Base-by-base conservation (phyloP, 345 rosid species). In the Euphorbia lathyris region DNA sequence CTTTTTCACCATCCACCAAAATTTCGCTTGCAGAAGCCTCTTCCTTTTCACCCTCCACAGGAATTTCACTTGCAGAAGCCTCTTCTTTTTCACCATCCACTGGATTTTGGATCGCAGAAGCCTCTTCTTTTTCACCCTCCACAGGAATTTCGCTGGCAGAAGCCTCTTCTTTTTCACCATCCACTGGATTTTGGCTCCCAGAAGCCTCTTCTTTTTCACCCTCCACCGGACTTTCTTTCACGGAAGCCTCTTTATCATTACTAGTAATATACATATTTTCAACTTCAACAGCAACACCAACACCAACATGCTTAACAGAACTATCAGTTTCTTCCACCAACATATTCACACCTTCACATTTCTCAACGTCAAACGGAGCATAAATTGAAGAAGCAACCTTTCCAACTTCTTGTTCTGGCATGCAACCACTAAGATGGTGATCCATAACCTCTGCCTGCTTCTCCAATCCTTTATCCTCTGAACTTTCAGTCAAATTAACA, bases 251-350 rank as follows among this genome's bases (percentile, higher is more conserved):
- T 43, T 58, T 45, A 23, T 20, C 50, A 43, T 22, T 63, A 63
- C 19, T 26, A 17, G 11, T 60, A 6, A 8, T 34, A 45, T 47
- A 3, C 34, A 53, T 10, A 10, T 30, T 26, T 7, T 68, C 72
- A 67, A 51, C 72, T 61, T 62, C 68, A 72, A 42, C 65, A 29
- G n/a, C 13, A 51, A n/a, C 61, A 59, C 27, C 56, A 38, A 27
- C 36, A 14, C 14, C n/a, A n/a, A n/a, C n/a, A n/a, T n/a, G 22
- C 10, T 32, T 30, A 65, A 1, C 58, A 23, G 55, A 42, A n/a
- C 36, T 38, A 29, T 23, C 59, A 63, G 12, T 53, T 38, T 26
- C 73, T 58, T 66, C 42, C n/a, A 25, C 13, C 25, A 53, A 26
- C 17, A 65, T 7, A 47, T 53, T 50, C 9, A 43, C 36, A 43